A percentile compares a stretch with the other conserved stretches of the same genome.
phyloP scores from a whole-genome alignment of 441 rosid species.

The Pelargonium citronellum region DNA sequence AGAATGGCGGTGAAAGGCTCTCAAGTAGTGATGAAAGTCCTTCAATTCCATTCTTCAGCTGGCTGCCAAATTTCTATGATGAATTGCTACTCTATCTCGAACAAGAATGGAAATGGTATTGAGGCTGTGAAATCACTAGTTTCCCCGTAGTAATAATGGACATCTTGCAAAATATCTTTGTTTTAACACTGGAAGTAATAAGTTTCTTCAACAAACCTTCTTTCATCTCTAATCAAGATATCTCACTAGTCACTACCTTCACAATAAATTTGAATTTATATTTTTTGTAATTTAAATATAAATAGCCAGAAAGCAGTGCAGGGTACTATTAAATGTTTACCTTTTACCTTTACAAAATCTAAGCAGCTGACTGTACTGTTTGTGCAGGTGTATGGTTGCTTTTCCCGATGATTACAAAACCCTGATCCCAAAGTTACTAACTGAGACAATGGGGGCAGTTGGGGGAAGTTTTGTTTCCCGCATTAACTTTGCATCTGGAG shows the following conservation, averaged over 20 bases:
- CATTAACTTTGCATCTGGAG: slow-evolving; percentile 78
- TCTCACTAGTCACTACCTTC: not conserved
- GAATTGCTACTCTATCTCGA: slow-evolving; percentile 91
- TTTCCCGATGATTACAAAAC: slow-evolving; percentile 82
- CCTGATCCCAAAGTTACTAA: slow-evolving; percentile 73
- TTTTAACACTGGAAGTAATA: not conserved
- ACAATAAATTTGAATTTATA: not conserved
- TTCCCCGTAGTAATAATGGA: not conserved
- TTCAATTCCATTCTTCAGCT: slow-evolving; percentile 59
- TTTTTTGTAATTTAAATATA: not conserved
- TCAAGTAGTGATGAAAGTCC: slow-evolving; percentile 45
- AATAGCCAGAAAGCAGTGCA: not conserved
- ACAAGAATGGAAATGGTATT: slow-evolving; percentile 98
- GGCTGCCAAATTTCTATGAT: slow-evolving; percentile 94
- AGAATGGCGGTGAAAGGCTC: slow-evolving; percentile 50
- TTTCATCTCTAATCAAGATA: not conserved
- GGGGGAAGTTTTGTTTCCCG: slow-evolving; percentile 76
- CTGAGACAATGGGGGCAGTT: slow-evolving; percentile 76
- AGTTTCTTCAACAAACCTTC: not conserved
- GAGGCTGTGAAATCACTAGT: not conserved
- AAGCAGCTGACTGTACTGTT: slow-evolving; percentile 12
- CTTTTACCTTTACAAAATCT: slow-evolving; percentile 1
- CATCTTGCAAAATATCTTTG: not conserved
- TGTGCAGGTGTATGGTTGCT: slow-evolving; percentile 82
- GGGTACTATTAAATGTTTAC: not conserved